Conservation (phyloP, 2,329 filamentous ascomycete genomes). For the Parascedosporium putredinis region DNA sequence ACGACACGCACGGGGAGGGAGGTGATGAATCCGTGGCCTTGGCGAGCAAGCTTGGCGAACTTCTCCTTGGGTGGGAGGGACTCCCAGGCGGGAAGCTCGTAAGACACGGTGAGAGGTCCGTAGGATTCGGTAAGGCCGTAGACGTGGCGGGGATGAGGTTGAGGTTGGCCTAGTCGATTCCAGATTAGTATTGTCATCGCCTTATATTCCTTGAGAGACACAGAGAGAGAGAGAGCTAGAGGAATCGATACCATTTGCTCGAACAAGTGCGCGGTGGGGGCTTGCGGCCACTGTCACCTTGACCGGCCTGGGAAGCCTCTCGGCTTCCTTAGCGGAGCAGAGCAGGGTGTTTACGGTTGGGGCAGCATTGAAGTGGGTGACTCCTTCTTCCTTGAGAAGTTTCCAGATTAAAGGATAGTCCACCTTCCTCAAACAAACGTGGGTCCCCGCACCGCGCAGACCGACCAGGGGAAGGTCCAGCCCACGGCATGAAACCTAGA, state of each 20-base stretch:
- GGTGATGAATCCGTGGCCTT: slow-evolving; percentile 85
- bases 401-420: slow-evolving; percentile 91
- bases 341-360: slow-evolving; percentile 94
- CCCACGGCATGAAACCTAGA: slow-evolving; percentile 53
- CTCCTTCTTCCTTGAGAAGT: slow-evolving; percentile 70
- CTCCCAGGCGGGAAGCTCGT: slow-evolving; percentile 81
- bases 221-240: no score
- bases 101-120: slow-evolving; percentile 90
- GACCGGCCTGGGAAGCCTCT: slow-evolving; percentile 57
- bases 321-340: slow-evolving; percentile 69
- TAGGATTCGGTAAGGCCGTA: slow-evolving; percentile 88
- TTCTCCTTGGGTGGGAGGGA: slow-evolving; percentile 60
- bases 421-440: slow-evolving; percentile 89
- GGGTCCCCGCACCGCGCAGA: slow-evolving; percentile 88
- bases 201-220: no score
- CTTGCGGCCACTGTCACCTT: slow-evolving; percentile 87
- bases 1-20: slow-evolving; percentile 73
- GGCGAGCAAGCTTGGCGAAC: slow-evolving; percentile 82
- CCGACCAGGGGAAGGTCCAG: slow-evolving; percentile 89
- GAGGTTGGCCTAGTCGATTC: slow-evolving; percentile 43
- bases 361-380: slow-evolving; percentile 93
- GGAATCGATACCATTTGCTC: slow-evolving; percentile 96
- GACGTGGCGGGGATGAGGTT: slow-evolving; percentile 90
- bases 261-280: slow-evolving; percentile 82
- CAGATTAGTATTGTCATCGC: no score